Base-by-base conservation (phyloP, 495 filamentous ascomycete species). In the Tuber borchii region DNA sequence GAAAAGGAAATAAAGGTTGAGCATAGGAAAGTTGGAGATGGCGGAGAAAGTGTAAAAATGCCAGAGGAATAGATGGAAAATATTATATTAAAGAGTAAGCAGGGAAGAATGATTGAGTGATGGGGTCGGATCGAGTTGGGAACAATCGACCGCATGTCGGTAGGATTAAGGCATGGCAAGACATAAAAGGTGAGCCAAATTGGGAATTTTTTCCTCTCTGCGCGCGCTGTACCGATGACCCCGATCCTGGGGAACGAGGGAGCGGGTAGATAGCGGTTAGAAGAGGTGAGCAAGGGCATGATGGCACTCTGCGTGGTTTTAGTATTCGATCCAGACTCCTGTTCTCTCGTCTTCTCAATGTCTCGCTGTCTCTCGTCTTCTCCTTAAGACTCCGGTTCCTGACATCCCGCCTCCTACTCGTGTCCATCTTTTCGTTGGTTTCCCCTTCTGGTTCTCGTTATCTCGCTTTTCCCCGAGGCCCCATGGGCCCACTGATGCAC, bases 11-110 rank as follows among this genome's bases (percentile, higher is more conserved):
- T 72, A 73, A 73, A 26, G 5, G 31, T 72, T 17, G 72, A 45
- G n/a, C 22, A 75, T 31, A 42, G 19, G 39, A 68, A 79, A 75
- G 69, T 69, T 77, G 70, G 74, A 42, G 75, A 70, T 20, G 68
- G 77, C 14, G 51, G 48, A 26, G 37, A 71, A 39, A 71, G 70
- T 46, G 44, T 45, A 37, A 70, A 79, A 78, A 37, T 34, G 0
- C 12, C 61, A 46, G 46, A 74, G 14, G 8, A 31, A 65, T 42
- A 75, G 31, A 69, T 34, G 42, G 31, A 61, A 61, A 31, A 31
- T 61, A 31, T 16, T 16, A 61, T 61, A 61, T 61, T 31, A 26
- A 31, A 40, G 51, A 26, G 51, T 26, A 8, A 56, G 22, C 22
- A 26, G 51, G 51, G 6, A 22, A 5, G 56, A 61, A n/a, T 26